phyloP scores from a whole-genome alignment of 2,329 filamentous ascomycete genomes.

The Botrytis paeoniae region DNA sequence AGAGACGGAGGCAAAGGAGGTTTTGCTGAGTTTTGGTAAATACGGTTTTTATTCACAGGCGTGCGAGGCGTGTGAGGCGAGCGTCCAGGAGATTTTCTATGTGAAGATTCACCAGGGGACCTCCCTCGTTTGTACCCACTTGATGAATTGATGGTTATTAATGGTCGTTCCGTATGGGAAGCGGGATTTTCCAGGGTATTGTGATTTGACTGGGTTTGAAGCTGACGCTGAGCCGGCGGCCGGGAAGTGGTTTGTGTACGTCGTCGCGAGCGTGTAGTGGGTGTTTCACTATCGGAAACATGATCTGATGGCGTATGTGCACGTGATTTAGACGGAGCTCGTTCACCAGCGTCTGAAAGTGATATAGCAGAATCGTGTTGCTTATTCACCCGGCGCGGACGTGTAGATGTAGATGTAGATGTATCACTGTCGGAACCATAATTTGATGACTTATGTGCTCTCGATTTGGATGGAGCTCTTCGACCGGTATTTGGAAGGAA shows the following conservation, averaged over 20 bases:
- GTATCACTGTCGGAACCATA: not conserved
- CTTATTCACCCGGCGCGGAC: not conserved
- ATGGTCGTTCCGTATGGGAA: not conserved
- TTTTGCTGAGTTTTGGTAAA: not conserved
- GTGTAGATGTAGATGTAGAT: not conserved
- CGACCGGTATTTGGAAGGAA: not conserved
- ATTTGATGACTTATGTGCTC: not conserved
- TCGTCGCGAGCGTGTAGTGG: too few species aligned
- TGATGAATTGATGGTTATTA: not conserved
- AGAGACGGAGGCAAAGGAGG: not conserved
- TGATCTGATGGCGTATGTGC: not conserved
- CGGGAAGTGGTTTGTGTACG: not conserved
- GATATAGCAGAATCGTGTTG: not conserved
- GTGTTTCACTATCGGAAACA: too few species aligned
- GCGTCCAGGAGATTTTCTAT: not conserved
- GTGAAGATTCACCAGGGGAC: not conserved
- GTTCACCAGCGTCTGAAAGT: not conserved
- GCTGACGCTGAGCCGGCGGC: too few species aligned
- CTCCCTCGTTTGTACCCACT: not conserved
- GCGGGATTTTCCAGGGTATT: not conserved
- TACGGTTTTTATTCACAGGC: not conserved
- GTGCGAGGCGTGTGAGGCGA: not conserved
- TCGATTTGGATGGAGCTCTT: not conserved
- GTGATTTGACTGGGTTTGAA: not conserved
- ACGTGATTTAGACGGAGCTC: not conserved